These are phyloP conservation scores for Lycium ferocissimum DNA, from an alignment of 257 asterid genomes.

Conservation along the genomic window DNA sequence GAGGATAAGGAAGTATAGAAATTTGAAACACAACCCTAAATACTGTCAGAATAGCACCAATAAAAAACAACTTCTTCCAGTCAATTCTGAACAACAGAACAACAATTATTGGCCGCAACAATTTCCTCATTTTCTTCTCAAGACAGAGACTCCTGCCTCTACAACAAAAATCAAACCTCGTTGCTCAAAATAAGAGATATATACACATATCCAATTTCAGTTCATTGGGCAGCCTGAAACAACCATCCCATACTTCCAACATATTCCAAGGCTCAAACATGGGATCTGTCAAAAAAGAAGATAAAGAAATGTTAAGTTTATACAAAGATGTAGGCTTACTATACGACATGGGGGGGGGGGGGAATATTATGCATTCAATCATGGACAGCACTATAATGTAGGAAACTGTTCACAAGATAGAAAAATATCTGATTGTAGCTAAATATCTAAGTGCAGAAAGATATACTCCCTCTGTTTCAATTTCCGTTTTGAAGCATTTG, in stretches of 20 bases:
- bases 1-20: slow-evolving; percentile 73
- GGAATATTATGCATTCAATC: background rate
- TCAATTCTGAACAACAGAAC: slow-evolving; percentile 71
- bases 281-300: background rate
- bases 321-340: background rate
- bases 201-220: slow-evolving; percentile 24
- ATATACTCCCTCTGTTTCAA: too few species aligned
- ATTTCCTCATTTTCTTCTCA: slow-evolving; percentile 47
- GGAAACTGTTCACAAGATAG: background rate
- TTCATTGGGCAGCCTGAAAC: slow-evolving; percentile 29
- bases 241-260: slow-evolving; percentile 40
- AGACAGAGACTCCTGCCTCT: slow-evolving; percentile 10
- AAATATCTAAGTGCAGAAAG: background rate
- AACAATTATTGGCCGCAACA: slow-evolving; percentile 42
- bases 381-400: background rate
- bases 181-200: slow-evolving; percentile 13
- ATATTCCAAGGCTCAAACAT: slow-evolving; percentile 16
- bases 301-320: background rate
- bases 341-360: background rate
- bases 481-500: too few species aligned
- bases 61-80: slow-evolving; percentile 71
- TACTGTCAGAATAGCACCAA: slow-evolving; percentile 60
- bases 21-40: slow-evolving; percentile 61
- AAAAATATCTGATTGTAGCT: background rate
- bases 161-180: slow-evolving; percentile 30